These are phyloP conservation scores for Furcasterigmium sp. DNA, from an alignment of 2,329 filamentous ascomycete species.

Conservation along the genomic window DNA sequence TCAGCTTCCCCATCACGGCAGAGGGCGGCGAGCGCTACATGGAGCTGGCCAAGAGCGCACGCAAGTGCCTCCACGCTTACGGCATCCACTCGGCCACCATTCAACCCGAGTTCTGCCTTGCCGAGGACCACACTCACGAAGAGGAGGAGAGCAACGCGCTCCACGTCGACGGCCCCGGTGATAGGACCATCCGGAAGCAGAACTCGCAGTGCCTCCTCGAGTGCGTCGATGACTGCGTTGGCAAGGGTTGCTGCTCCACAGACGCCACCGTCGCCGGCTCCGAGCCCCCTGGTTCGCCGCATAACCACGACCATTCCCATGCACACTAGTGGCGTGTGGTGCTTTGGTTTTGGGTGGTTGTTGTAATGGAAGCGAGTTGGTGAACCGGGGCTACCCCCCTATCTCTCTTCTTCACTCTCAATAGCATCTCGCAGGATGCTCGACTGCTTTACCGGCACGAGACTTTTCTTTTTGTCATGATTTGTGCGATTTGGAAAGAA, in stretches of 20 bases:
- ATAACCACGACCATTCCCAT: conserved; percentile 4
- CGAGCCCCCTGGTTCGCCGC: conserved; percentile 23
- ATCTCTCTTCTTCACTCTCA: not conserved
- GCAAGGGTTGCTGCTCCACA: conserved; percentile 37
- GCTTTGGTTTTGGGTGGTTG: too few species aligned
- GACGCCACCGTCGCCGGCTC: conserved; percentile 21
- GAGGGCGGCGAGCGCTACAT: conserved; percentile 80
- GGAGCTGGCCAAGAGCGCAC: conserved; percentile 75
- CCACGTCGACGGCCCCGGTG: conserved; percentile 15
- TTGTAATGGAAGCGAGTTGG: too few species aligned
- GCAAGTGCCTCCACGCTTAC: conserved; percentile 87
- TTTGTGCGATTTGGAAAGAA: too few species aligned
- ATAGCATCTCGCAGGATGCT: too few species aligned
- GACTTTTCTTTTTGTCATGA: too few species aligned
- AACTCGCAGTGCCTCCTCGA: conserved; percentile 42
- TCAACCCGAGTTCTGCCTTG: conserved; percentile 79
- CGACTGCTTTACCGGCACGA: too few species aligned
- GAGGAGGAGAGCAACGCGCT: conserved; percentile 10
- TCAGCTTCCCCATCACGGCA: conserved; percentile 83
- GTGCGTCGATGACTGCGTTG: conserved; percentile 43
- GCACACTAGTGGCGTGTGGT: conserved; percentile 2
- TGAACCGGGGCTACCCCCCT: too few species aligned
- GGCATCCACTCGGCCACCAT: conserved; percentile 97
- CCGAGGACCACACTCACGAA: conserved; percentile 35
- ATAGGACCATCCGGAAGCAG: conserved; percentile 17